phyloP scores from a whole-genome alignment of 495 filamentous ascomycete species.

The Hyaloscypha variabilis region DNA sequence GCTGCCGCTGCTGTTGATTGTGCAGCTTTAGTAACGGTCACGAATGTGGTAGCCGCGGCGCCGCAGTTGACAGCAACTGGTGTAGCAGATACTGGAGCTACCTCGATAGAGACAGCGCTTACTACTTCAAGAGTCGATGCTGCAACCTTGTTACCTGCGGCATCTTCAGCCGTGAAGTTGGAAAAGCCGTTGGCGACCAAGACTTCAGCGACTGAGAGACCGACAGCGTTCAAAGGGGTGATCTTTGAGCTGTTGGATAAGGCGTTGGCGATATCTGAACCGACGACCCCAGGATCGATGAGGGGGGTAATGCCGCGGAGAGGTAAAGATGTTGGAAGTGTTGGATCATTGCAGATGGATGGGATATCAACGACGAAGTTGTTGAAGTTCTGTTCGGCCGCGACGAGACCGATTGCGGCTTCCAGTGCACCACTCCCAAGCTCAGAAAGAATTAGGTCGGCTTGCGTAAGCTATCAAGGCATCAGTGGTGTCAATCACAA shows the following conservation, averaged over 20 bases:
- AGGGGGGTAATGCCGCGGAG: slow-evolving; percentile 63
- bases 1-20: background rate
- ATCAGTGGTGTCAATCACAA: slow-evolving; percentile 1
- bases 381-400: slow-evolving; percentile 74
- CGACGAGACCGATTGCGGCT: slow-evolving; percentile 59
- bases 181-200: slow-evolving; percentile 53
- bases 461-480: slow-evolving; percentile 35
- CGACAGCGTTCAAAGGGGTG: slow-evolving; percentile 54
- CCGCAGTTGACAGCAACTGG: too few species aligned
- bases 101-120: too few species aligned
- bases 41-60: too few species aligned
- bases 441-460: slow-evolving; percentile 58
- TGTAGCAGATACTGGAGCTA: too few species aligned
- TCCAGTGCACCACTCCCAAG: slow-evolving; percentile 55
- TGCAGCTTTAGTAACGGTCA: slow-evolving; percentile 14
- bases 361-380: slow-evolving; percentile 57
- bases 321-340: slow-evolving; percentile 56
- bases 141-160: slow-evolving; percentile 20
- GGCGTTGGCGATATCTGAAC: slow-evolving; percentile 54
- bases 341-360: slow-evolving; percentile 57
- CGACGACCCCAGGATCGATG: slow-evolving; percentile 58
- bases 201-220: slow-evolving; percentile 58
- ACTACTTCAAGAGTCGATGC: too few species aligned
- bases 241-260: slow-evolving; percentile 50
- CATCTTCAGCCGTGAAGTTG: slow-evolving; percentile 49